A percentile compares a stretch with the other conserved stretches of the same genome.
Conservation (phyloP, 371 early-diverging fungal genomes). For the Mucor circinelloides region DNA sequence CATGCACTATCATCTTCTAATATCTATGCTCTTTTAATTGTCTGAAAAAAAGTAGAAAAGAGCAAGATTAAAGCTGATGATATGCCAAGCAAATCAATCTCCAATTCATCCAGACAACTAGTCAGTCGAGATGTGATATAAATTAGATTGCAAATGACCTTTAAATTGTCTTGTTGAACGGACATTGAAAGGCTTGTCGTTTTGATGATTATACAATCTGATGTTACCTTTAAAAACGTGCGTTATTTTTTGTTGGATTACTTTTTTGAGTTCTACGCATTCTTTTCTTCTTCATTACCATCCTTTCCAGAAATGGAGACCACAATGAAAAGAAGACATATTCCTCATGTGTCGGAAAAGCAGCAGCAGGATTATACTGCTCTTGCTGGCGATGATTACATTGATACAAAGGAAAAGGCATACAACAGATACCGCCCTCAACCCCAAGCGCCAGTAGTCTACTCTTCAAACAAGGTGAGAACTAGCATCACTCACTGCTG, state of each 20-base stretch:
- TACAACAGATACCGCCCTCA: conserved; percentile 20
- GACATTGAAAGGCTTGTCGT: background rate
- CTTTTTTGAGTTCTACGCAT: background rate
- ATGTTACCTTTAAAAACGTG: conserved; percentile 2
- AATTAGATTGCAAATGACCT: too few species aligned
- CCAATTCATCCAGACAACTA: background rate
- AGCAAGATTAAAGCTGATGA: too few species aligned
- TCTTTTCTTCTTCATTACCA: background rate
- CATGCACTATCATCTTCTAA: too few species aligned
- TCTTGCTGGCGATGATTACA: background rate
- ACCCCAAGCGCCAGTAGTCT: conserved; percentile 18
- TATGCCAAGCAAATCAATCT: too few species aligned
- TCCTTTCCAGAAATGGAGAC: conserved; percentile 33
- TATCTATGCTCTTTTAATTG: too few species aligned
- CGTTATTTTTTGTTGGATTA: background rate
- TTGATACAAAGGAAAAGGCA: conserved; percentile 25
- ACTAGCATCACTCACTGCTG: background rate
- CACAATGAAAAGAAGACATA: conserved; percentile 46
- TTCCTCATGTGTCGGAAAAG: conserved; percentile 22
- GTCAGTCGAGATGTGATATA: background rate
- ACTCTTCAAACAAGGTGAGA: conserved; percentile 46
- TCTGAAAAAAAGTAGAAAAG: too few species aligned
- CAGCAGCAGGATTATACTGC: background rate
- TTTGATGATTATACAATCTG: background rate
- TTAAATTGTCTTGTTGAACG: background rate